Percentiles rank a stretch among this genome's conserved stretches.
Evolutionary conservation across 2,329 filamentous ascomycete genomes (phyloP).

Genomic region (Davidsoniella neocaledoniae): DNA sequence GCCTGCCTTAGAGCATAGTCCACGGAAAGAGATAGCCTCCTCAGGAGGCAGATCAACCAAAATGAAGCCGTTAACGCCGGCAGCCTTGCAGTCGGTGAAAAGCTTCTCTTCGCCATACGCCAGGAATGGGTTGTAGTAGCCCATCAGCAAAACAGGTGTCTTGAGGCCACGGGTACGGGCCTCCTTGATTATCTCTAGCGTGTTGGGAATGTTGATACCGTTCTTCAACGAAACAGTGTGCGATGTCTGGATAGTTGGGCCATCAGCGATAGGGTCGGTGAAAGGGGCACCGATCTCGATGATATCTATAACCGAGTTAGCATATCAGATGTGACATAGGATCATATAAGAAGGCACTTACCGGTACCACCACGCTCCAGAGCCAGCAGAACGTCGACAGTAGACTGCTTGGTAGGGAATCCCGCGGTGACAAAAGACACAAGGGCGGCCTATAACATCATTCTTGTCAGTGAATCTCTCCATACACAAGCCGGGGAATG

Average conservation of each 20-base stretch:
- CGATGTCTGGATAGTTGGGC: constrained; percentile 87
- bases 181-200: constrained; percentile 68
- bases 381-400: constrained; percentile 66
- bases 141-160: constrained; percentile 84
- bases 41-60: constrained; percentile 90
- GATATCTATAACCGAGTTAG: constrained; percentile 37
- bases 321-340: background rate
- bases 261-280: constrained; percentile 95
- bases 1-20: constrained; percentile 61
- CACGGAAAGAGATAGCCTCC: constrained; percentile 83
- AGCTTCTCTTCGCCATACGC: constrained; percentile 88
- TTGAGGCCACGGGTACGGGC: constrained; percentile 62
- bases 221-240: constrained; percentile 84
- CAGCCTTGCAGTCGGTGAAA: constrained; percentile 65
- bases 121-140: constrained; percentile 94
- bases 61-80: constrained; percentile 90
- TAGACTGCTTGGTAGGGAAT: constrained; percentile 68
- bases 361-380: constrained; percentile 78
- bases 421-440: constrained; percentile 95
- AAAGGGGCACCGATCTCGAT: constrained; percentile 95
- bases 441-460: constrained; percentile 48
- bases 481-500: background rate
- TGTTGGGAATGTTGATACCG: constrained; percentile 66
- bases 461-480: background rate
- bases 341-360: constrained; percentile 35